A percentile compares a stretch with the other conserved stretches of the same genome.
Evolutionary conservation across 441 rosid genomes (phyloP).

Genomic region (Flueggea neowawraea): DNA sequence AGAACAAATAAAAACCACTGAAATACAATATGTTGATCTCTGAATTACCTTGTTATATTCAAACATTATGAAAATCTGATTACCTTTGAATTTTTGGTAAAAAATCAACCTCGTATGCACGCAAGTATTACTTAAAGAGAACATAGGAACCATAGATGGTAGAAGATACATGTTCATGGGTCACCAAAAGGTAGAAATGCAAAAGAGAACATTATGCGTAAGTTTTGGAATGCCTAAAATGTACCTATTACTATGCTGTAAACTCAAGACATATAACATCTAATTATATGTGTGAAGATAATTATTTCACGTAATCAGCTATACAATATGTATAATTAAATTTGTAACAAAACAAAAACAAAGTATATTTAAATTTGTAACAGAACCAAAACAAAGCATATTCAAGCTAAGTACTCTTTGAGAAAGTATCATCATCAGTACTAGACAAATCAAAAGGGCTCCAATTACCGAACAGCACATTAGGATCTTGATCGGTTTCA

Average conservation of each 20-base stretch:
- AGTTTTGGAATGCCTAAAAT: conserved; percentile 90
- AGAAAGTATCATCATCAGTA: conserved; percentile 31
- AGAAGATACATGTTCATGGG: conserved; percentile 91
- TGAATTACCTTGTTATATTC: no score
- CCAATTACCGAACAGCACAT: conserved; percentile 51
- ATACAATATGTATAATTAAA: conserved; percentile 3
- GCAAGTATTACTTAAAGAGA: no score
- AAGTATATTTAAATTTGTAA: not conserved
- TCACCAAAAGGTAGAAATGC: conserved; percentile 97
- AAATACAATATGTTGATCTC: no score
- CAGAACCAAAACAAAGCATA: not conserved
- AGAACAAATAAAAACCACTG: no score
- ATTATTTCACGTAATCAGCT: conserved; percentile 8
- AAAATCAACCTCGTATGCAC: no score
- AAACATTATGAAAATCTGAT: no score
- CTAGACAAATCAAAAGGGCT: conserved; percentile 53
- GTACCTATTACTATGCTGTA: no score
- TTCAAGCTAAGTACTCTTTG: conserved; percentile 7
- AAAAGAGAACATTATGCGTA: conserved; percentile 85
- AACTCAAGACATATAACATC: no score
- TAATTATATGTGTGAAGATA: no score
- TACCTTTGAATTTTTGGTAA: no score
- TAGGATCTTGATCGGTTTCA: conserved; percentile 40
- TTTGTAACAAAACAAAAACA: not conserved
- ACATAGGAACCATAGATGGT: conserved; percentile 80